A percentile compares a stretch with the other conserved stretches of the same genome.
Evolutionary conservation across 2,329 filamentous ascomycete species (phyloP).

Genomic region (Aspergillus pseudonomiae): DNA sequence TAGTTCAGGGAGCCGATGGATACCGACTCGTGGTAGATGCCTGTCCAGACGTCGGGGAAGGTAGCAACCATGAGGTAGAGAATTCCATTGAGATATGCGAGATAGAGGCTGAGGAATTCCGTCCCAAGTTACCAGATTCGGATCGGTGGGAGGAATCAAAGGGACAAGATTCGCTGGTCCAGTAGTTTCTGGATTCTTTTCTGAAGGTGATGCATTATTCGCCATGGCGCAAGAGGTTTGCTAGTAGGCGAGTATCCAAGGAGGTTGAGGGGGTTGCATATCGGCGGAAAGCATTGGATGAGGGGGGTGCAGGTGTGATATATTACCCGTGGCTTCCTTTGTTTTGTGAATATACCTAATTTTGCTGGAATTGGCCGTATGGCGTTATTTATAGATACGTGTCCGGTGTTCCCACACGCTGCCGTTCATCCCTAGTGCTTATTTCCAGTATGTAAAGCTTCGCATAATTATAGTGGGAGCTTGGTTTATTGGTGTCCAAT

Average conservation of each 20-base stretch:
- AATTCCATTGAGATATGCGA: constrained; percentile 61
- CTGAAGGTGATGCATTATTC: not conserved
- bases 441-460: not conserved
- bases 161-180: not conserved
- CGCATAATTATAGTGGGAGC: too few relatives aligned
- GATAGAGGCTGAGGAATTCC: constrained; percentile 55
- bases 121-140: constrained; percentile 6
- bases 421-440: not conserved
- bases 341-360: not conserved
- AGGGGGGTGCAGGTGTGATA: not conserved
- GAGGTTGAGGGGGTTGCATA: not conserved
- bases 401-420: not conserved
- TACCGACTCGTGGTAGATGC: constrained; percentile 56
- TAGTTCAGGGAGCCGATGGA: constrained; percentile 66
- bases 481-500: too few relatives aligned
- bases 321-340: not conserved
- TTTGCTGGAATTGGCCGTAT: not conserved
- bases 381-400: too few relatives aligned
- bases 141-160: not conserved
- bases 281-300: not conserved
- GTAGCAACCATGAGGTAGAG: constrained; percentile 66
- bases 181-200: not conserved
- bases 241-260: not conserved
- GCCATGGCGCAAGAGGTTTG: not conserved
- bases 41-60: constrained; percentile 61